Percentiles rank a stretch among this genome's conserved stretches.
Conservation (phyloP, 148 eudicot genomes). For the Beta vulgaris region DNA sequence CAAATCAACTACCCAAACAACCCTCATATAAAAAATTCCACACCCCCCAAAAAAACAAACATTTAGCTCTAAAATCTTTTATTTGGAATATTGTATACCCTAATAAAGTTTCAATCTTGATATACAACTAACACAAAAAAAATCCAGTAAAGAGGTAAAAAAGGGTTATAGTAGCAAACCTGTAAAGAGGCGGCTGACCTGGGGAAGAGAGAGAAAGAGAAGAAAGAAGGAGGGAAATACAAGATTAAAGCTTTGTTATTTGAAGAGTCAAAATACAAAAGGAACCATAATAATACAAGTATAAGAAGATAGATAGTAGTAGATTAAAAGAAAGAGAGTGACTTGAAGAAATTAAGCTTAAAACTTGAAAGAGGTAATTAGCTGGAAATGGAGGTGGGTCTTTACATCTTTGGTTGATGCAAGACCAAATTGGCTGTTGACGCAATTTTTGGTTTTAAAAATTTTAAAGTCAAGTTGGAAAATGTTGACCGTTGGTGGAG, state of each 20-base stretch:
- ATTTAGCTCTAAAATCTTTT: neutral
- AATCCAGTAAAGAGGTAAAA: neutral
- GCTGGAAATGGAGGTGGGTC: slow-evolving; percentile 24
- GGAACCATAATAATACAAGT: no score
- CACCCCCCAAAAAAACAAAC: neutral
- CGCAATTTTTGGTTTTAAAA: neutral
- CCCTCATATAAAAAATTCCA: neutral
- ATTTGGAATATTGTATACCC: no score
- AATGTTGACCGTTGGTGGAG: slow-evolving; percentile 24
- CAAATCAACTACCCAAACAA: neutral
- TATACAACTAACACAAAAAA: neutral
- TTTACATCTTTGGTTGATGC: slow-evolving; percentile 2
- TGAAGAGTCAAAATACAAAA: neutral
- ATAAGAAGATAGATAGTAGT: slow-evolving; percentile 1
- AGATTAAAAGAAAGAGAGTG: neutral
- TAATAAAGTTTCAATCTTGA: neutral
- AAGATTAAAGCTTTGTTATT: neutral
- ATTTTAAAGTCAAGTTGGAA: slow-evolving; percentile 31
- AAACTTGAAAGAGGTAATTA: slow-evolving; percentile 7
- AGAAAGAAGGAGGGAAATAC: neutral
- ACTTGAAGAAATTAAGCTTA: neutral
- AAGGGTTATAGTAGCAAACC: slow-evolving; percentile 31
- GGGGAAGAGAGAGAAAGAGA: neutral
- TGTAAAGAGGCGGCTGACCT: slow-evolving; percentile 21
- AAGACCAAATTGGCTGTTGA: slow-evolving; percentile 14